A percentile compares a stretch with the other conserved stretches of the same genome.
Evolutionary conservation across 2,329 filamentous ascomycete genomes (phyloP).

Genomic region (Ilyonectria sp.): DNA sequence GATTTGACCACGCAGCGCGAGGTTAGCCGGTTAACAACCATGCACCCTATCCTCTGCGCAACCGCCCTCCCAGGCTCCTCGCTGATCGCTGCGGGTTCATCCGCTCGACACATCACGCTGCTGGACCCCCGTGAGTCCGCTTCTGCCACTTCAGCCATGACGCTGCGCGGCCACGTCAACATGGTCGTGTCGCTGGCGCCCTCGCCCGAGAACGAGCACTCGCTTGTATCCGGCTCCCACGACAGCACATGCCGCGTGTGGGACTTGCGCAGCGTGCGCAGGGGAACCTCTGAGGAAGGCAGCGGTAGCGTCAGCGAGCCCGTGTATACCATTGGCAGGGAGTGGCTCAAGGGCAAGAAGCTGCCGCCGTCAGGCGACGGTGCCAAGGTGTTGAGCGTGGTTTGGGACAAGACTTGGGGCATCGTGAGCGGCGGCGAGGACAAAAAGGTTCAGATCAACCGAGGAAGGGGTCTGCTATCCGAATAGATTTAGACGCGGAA

Average conservation of each 20-base stretch:
- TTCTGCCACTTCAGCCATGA: slow-evolving; percentile 85
- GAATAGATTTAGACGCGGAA: slow-evolving; percentile 48
- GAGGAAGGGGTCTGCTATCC: slow-evolving; percentile 68
- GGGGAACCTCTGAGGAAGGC: slow-evolving; percentile 71
- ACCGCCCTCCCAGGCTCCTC: slow-evolving; percentile 78
- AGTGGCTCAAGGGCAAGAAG: slow-evolving; percentile 77
- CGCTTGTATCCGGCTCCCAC: slow-evolving; percentile 90
- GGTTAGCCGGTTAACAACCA: slow-evolving; percentile 87
- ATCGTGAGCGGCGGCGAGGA: slow-evolving; percentile 95
- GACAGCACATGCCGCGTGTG: slow-evolving; percentile 95
- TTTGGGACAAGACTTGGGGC: slow-evolving; percentile 88
- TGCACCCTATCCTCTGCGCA: slow-evolving; percentile 86
- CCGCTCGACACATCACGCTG: slow-evolving; percentile 90
- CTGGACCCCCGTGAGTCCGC: slow-evolving; percentile 89
- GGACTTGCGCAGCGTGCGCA: slow-evolving; percentile 85
- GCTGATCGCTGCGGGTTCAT: slow-evolving; percentile 81
- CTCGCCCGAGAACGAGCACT: slow-evolving; percentile 78
- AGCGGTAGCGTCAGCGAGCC: slow-evolving; percentile 78
- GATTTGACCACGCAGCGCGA: slow-evolving; percentile 86
- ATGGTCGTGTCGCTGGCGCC: slow-evolving; percentile 68
- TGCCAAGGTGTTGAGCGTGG: slow-evolving; percentile 90
- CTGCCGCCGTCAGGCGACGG: slow-evolving; percentile 82
- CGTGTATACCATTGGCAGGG: slow-evolving; percentile 82
- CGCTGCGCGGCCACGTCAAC: slow-evolving; percentile 91
- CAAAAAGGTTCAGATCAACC: slow-evolving; percentile 93